phyloP scores from a whole-genome alignment of 2,329 filamentous ascomycete species.

The Alternaria metachromatica region DNA sequence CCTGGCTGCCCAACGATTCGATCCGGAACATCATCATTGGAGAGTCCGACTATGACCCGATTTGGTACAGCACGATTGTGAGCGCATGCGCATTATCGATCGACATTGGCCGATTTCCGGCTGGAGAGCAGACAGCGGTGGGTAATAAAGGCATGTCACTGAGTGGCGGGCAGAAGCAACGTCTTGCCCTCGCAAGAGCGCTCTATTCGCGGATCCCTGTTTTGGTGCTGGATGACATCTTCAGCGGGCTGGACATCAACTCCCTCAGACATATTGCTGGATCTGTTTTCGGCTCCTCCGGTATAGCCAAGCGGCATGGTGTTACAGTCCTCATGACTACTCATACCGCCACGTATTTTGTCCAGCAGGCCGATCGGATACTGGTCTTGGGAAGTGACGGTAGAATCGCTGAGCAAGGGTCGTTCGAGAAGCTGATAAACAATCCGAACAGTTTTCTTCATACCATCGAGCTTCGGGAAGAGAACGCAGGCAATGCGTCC shows the following conservation, averaged over 20 bases:
- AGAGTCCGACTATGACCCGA: background rate
- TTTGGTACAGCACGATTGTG: background rate
- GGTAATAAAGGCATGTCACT: background rate
- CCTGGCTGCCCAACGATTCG: background rate
- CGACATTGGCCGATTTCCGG: background rate
- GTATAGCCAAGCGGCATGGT: background rate
- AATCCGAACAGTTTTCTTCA: background rate
- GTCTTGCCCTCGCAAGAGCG: background rate
- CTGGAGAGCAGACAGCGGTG: background rate
- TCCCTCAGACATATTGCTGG: background rate
- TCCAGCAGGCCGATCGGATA: background rate
- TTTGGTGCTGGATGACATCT: background rate
- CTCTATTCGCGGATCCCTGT: background rate
- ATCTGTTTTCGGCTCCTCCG: background rate
- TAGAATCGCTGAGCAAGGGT: background rate
- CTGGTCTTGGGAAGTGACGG: background rate
- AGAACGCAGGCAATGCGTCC: accelerated
- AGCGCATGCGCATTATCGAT: background rate
- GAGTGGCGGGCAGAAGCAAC: background rate
- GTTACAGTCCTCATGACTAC: background rate
- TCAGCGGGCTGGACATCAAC: background rate
- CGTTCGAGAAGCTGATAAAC: background rate
- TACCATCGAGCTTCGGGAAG: background rate
- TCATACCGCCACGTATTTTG: background rate
- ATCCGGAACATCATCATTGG: constrained; percentile 1